A percentile compares a stretch with the other conserved stretches of the same genome.
Conservation (phyloP, 805 yeast genomes). For the Starmerella asiatica region DNA sequence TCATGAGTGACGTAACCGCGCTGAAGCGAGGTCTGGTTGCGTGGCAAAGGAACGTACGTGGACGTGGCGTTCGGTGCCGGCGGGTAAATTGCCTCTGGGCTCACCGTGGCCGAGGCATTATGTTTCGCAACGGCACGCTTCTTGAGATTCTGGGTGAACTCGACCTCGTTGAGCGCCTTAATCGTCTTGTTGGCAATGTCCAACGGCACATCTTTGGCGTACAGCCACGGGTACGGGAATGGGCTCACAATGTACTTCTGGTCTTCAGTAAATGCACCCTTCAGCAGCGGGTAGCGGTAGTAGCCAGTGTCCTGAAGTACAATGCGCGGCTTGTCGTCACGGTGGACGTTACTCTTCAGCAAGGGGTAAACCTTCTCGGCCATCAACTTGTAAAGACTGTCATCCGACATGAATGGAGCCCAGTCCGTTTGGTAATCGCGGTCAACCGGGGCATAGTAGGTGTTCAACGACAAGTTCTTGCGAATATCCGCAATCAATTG, state of each 20-base stretch:
- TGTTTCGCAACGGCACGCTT: neutral
- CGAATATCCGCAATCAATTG: constrained; percentile 34
- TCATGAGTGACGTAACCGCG: constrained; percentile 67
- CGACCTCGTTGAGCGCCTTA: constrained; percentile 46
- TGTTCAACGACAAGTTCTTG: constrained; percentile 38
- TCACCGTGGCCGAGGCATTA: neutral
- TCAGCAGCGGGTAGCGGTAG: constrained; percentile 69
- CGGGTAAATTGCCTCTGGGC: neutral
- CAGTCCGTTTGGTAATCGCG: constrained; percentile 51
- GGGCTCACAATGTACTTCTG: constrained; percentile 76
- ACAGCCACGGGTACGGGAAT: constrained; percentile 67
- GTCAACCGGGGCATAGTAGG: constrained; percentile 52
- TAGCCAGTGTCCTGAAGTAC: constrained; percentile 77
- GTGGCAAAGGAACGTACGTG: constrained; percentile 1
- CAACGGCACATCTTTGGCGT: constrained; percentile 44
- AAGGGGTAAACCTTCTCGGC: constrained; percentile 42
- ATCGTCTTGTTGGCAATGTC: constrained; percentile 42
- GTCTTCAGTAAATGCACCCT: constrained; percentile 72
- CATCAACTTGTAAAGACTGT: constrained; percentile 46
- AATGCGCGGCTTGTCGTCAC: constrained; percentile 32
- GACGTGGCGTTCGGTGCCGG: neutral
- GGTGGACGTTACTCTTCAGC: constrained; percentile 18
- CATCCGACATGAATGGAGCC: constrained; percentile 47
- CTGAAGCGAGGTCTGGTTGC: neutral
- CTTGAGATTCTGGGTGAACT: too few relatives aligned